Conservation (phyloP, 176 grass and related monocot genomes). For the Themeda triandra region DNA sequence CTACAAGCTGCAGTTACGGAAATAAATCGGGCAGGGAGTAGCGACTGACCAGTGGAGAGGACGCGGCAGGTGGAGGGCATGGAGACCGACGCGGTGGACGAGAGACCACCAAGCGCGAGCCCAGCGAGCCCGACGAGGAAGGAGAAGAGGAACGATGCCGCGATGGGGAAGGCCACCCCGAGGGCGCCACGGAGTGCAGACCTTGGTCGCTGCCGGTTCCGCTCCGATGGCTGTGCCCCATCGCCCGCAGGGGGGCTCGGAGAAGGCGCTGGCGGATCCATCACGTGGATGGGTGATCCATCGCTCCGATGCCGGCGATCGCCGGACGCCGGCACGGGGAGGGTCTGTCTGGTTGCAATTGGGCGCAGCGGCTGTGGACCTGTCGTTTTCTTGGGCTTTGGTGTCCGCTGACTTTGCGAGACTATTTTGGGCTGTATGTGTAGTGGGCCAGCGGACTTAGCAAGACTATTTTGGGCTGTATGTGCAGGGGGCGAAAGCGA, state of each 20-base stretch:
- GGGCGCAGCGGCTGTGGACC: conserved; percentile 9
- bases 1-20: not conserved
- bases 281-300: conserved; percentile 26
- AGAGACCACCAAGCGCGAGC: conserved; percentile 62
- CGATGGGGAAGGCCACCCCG: conserved; percentile 52
- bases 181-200: conserved; percentile 50
- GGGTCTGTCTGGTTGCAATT: not conserved
- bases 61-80: conserved; percentile 83
- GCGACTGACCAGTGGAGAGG: conserved; percentile 67
- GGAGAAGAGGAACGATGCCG: conserved; percentile 75
- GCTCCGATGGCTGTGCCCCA: conserved; percentile 13
- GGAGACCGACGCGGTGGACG: conserved; percentile 58
- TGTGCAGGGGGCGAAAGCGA: too few relatives aligned
- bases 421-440: conserved; percentile 7
- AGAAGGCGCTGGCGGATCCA: conserved; percentile 41
- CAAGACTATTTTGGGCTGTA: too few relatives aligned
- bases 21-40: not conserved
- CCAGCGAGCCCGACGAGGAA: conserved; percentile 66
- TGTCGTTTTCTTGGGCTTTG: conserved; percentile 7
- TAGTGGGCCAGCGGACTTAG: not conserved
- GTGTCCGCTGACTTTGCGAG: not conserved
- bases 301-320: conserved; percentile 29
- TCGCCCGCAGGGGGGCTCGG: conserved; percentile 8
- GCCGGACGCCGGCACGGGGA: conserved; percentile 30
- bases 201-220: not conserved